Evolutionary conservation across 495 filamentous ascomycete species (phyloP), one percentile per base, ranked within the genome.

Genomic region (Trichoderma erinaceum): DNA sequence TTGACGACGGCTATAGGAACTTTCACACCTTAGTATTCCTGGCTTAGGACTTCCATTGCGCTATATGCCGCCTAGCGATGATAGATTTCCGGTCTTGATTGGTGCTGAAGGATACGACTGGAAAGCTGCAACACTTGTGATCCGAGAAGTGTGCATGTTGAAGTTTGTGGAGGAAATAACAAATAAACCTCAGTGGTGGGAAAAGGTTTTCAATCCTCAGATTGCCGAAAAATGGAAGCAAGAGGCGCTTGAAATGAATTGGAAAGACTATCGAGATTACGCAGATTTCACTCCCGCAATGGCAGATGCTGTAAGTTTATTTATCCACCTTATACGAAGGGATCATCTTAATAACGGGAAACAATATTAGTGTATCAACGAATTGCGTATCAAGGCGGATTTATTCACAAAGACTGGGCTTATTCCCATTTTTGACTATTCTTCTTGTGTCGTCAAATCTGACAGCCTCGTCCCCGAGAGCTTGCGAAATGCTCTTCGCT

Each of bases 161-260:
- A 58, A 68, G 4, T 73, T 80, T 48, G 70, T 79, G 52, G 70
- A 74, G 38, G 25, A 72, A 21, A 68, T 79, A 46, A 79, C 76
- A 5, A 76, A 80, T 70, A 83, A 83, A 67, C 75, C 77, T 8
- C 75, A 79, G 27, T 88, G 83, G 86, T 78, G 84, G 66, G 71
- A 73, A 18, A 84, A 87, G 70, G 80, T 88, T 67, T 85, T 84
- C 50, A 78, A 88, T 69, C 76, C 83, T 3, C 56, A 65, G 2
- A 80, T 78, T 48, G 70, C 78, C 18, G 67, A 71, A 12, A 73
- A 71, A 21, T 81, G 78, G 78, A 74, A 77, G 56, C 70, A 71
- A n/a, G 70, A 77, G 27, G 70, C 65, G 27, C 66, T 46, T 0
- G 6, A 21, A 15, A 50, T 46, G 41, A 70, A 56, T 4, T 64